A percentile compares a stretch with the other conserved stretches of the same genome.
Evolutionary conservation across 2,329 filamentous ascomycete species (phyloP).

Genomic region (Biscogniauxia marginata): DNA sequence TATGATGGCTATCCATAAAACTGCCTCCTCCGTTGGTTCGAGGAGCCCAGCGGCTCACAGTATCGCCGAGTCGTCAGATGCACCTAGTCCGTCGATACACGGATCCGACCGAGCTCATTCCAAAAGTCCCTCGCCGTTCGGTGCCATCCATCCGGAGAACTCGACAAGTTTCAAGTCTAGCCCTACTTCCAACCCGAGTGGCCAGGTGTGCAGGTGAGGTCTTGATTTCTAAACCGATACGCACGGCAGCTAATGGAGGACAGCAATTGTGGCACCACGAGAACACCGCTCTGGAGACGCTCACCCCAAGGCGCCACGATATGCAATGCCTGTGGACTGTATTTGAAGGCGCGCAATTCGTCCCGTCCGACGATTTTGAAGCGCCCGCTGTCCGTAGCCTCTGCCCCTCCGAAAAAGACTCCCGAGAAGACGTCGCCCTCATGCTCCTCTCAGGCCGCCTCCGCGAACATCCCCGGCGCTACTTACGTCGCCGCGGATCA

Average conservation of each 20-base stretch:
- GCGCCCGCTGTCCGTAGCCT: conserved; percentile 60
- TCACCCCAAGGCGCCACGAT: conserved; percentile 93
- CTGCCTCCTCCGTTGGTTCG: conserved; percentile 22
- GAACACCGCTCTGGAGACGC: conserved; percentile 90
- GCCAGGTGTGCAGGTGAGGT: conserved; percentile 35
- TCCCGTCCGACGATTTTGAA: conserved; percentile 88
- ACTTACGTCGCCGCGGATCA: conserved; percentile 78
- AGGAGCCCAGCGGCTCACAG: conserved; percentile 28
- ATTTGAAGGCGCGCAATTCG: conserved; percentile 89
- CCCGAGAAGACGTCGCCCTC: conserved; percentile 40
- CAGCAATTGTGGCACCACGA: conserved; percentile 93
- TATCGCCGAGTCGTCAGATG: conserved; percentile 26
- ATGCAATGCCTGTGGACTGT: conserved; percentile 95
- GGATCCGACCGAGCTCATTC: conserved; percentile 30
- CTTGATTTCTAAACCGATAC: conserved; percentile 5
- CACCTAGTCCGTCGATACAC: conserved; percentile 28
- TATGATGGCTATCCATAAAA: conserved; percentile 12
- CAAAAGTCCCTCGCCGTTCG: conserved; percentile 33
- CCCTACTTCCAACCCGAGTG: conserved; percentile 22
- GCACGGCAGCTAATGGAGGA: conserved; percentile 23
- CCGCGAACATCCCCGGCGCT: conserved; percentile 47
- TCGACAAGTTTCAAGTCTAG: conserved; percentile 14
- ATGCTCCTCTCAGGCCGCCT: conserved; percentile 38
- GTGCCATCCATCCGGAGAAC: conserved; percentile 21
- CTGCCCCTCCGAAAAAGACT: conserved; percentile 43